A percentile compares a stretch with the other conserved stretches of the same genome.
Evolutionary conservation across 83 land plant species (phyloP).

Genomic region (Picea mariana): DNA sequence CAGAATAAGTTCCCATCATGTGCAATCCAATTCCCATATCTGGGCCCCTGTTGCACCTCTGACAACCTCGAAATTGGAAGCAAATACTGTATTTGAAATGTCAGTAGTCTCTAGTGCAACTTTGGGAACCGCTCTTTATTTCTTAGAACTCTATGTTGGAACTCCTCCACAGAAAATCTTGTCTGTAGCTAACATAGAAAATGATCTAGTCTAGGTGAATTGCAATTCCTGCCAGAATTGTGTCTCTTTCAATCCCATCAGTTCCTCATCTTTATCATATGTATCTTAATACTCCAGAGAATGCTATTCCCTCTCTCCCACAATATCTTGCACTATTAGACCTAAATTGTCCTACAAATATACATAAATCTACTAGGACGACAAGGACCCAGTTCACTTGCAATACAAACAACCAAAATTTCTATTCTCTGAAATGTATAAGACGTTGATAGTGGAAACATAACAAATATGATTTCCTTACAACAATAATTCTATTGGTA

Average conservation of each 20-base stretch:
- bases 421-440: no score
- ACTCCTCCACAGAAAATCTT: conserved; percentile 42
- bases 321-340: conserved; percentile 15
- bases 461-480: no score
- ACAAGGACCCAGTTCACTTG: no score
- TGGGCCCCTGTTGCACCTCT: no score
- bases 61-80: no score
- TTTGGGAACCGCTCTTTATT: conserved; percentile 28
- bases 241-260: conserved; percentile 16
- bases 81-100: background rate
- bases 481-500: no score
- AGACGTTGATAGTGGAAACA: no score
- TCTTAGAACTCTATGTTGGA: conserved; percentile 35
- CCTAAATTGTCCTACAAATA: conserved; percentile 27
- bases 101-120: conserved; percentile 22
- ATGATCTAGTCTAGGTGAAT: conserved; percentile 45
- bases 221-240: conserved; percentile 21
- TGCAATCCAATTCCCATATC: no score
- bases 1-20: no score
- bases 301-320: conserved; percentile 26
- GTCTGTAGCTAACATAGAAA: conserved; percentile 41
- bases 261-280: conserved; percentile 18
- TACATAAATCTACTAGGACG: conserved; percentile 26
- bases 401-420: no score
- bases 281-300: conserved; percentile 26